phyloP scores from a whole-genome alignment of 2,329 filamentous ascomycete species.

The Plenodomus tracheiphilus region DNA sequence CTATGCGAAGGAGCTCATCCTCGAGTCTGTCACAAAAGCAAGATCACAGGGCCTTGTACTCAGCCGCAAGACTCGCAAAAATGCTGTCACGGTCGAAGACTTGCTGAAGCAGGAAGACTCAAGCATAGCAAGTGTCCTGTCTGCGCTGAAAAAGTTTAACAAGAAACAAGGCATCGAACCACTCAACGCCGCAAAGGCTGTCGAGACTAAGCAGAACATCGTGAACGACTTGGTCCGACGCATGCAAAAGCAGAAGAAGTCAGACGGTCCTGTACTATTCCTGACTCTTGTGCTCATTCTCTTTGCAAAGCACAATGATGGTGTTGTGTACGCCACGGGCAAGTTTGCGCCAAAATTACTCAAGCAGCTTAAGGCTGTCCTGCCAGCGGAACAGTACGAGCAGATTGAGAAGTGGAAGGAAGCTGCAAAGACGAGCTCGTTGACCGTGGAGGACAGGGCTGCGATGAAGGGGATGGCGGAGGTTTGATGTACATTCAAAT shows the following conservation, averaged over 20 bases:
- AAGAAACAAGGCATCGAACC: slow-evolving; percentile 36
- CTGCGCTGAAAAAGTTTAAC: slow-evolving; percentile 36
- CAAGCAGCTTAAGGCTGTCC: slow-evolving; percentile 35
- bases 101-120: slow-evolving; percentile 19
- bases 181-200: slow-evolving; percentile 6
- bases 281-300: slow-evolving; percentile 42
- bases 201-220: slow-evolving; percentile 27
- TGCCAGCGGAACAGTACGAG: slow-evolving; percentile 29
- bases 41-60: slow-evolving; percentile 33
- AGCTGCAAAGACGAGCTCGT: slow-evolving; percentile 34
- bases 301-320: slow-evolving; percentile 31
- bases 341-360: slow-evolving; percentile 47
- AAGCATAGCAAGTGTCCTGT: slow-evolving; percentile 10
- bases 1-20: slow-evolving; percentile 39
- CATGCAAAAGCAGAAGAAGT: slow-evolving; percentile 39
- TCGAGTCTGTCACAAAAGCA: slow-evolving; percentile 37
- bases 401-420: slow-evolving; percentile 45
- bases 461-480: slow-evolving; percentile 39
- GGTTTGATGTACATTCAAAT: not conserved
- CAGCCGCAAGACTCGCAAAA: slow-evolving; percentile 38
- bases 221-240: slow-evolving; percentile 38
- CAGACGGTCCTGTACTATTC: slow-evolving; percentile 44
- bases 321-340: slow-evolving; percentile 46
- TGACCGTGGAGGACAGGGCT: slow-evolving; percentile 37
- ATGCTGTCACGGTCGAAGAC: slow-evolving; percentile 31